Conservation (phyloP, 305 asterid genomes). For the Fraxinus velutina region DNA sequence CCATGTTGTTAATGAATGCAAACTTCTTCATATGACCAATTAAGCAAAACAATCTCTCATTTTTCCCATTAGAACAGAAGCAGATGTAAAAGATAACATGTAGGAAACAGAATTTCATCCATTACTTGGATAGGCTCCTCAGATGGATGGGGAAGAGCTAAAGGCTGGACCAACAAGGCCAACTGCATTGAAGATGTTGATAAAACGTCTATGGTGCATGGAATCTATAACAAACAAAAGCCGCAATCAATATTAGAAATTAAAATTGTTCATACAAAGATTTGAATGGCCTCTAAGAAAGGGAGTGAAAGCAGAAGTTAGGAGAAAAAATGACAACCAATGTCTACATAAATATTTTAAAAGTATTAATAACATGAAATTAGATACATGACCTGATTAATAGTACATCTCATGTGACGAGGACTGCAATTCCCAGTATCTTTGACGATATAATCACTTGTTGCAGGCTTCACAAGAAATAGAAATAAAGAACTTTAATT, state of each 20-base stretch:
- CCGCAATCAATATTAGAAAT: background rate
- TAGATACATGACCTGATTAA: slow-evolving; percentile 67
- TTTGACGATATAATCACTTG: slow-evolving; percentile 83
- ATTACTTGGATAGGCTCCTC: slow-evolving; percentile 95
- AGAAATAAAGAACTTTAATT: slow-evolving; percentile 19
- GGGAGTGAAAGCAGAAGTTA: background rate
- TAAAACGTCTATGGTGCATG: slow-evolving; percentile 89
- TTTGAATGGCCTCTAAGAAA: background rate
- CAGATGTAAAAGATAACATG: slow-evolving; percentile 4
- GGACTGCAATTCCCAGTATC: slow-evolving; percentile 99
- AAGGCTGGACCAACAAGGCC: slow-evolving; percentile 95
- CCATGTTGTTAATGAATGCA: background rate
- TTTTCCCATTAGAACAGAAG: slow-evolving; percentile 17
- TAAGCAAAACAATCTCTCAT: background rate
- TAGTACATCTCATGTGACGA: slow-evolving; percentile 92
- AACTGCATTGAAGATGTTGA: slow-evolving; percentile 95
- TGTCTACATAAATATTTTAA: background rate
- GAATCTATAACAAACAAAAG: slow-evolving; percentile 54
- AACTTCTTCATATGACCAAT: background rate
- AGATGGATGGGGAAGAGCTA: slow-evolving; percentile 94
- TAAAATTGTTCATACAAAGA: background rate
- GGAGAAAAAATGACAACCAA: background rate
- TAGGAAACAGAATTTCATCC: slow-evolving; percentile 16
- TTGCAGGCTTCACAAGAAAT: slow-evolving; percentile 74
- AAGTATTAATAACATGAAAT: slow-evolving; percentile 8